These are phyloP conservation scores for Dalbergia cultrata DNA, from an alignment of 306 rosid genomes.

Conservation along the genomic window DNA sequence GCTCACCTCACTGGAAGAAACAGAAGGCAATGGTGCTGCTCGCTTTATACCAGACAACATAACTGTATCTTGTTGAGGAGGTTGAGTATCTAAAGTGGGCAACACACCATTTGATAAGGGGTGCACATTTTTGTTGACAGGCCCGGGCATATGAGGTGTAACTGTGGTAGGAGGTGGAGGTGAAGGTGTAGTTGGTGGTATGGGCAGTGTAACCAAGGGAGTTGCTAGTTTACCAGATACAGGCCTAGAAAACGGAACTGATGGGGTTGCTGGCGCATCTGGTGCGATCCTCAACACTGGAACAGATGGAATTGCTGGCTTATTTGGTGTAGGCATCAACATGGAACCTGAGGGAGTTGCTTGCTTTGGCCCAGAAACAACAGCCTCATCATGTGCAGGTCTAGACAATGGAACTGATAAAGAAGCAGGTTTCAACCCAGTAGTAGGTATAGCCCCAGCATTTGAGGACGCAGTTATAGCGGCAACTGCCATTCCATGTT, in stretches of 20 bases:
- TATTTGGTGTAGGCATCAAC: background rate
- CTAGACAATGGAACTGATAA: slow-evolving; percentile 39
- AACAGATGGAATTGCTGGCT: slow-evolving; percentile 12
- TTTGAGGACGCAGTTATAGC: slow-evolving; percentile 36
- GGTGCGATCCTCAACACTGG: background rate
- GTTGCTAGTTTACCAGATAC: background rate
- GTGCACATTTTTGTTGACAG: slow-evolving; percentile 28
- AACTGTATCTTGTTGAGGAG: slow-evolving; percentile 34
- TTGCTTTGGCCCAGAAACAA: slow-evolving; percentile 26
- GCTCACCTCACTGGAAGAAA: slow-evolving; percentile 39
- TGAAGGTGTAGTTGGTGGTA: background rate
- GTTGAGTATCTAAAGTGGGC: slow-evolving; percentile 26
- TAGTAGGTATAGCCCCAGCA: slow-evolving; percentile 17
- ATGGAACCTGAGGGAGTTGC: background rate
- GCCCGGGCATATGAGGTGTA: slow-evolving; percentile 32
- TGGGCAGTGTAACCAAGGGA: slow-evolving; percentile 6
- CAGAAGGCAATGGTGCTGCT: slow-evolving; percentile 26
- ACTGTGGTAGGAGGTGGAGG: background rate
- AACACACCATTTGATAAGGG: slow-evolving; percentile 37
- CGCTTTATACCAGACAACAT: slow-evolving; percentile 42
- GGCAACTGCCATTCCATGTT: slow-evolving; percentile 32
- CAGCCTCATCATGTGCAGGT: background rate
- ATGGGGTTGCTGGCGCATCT: slow-evolving; percentile 17
- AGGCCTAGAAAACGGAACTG: slow-evolving; percentile 38
- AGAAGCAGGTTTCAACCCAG: slow-evolving; percentile 34